phyloP scores from a whole-genome alignment of 257 asterid species.

The Forsythia suspensa region DNA sequence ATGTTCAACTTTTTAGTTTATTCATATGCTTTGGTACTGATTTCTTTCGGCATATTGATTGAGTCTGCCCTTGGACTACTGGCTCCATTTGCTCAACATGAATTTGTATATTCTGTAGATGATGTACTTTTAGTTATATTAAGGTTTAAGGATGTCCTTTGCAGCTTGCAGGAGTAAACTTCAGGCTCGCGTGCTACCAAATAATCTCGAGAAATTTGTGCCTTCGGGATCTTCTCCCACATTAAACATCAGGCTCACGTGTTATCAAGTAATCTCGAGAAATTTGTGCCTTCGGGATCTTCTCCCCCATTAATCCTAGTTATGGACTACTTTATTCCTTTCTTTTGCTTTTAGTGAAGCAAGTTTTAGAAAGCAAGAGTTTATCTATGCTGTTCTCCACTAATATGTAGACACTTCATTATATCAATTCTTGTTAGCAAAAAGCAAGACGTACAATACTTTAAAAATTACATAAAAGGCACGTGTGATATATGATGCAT shows the following conservation, averaged over 20 bases:
- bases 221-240: neutral
- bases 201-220: neutral
- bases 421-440: no score
- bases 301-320: neutral
- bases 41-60: neutral
- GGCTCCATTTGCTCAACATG: neutral
- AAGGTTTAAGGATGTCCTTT: neutral
- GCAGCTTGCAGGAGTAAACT: neutral
- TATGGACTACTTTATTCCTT: neutral
- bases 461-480: no score
- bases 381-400: no score
- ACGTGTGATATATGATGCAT: no score
- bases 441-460: no score
- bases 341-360: no score
- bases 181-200: no score
- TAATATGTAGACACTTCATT: no score
- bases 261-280: no score
- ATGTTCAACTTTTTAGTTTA: neutral
- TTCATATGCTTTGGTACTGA: neutral
- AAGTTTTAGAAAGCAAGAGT: no score
- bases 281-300: neutral
- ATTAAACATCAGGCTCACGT: neutral
- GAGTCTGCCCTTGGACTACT: neutral
- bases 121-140: neutral
- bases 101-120: neutral